Evolutionary conservation across 2,329 filamentous ascomycete species (phyloP).

Genomic region (Sordariomycetes sp.): DNA sequence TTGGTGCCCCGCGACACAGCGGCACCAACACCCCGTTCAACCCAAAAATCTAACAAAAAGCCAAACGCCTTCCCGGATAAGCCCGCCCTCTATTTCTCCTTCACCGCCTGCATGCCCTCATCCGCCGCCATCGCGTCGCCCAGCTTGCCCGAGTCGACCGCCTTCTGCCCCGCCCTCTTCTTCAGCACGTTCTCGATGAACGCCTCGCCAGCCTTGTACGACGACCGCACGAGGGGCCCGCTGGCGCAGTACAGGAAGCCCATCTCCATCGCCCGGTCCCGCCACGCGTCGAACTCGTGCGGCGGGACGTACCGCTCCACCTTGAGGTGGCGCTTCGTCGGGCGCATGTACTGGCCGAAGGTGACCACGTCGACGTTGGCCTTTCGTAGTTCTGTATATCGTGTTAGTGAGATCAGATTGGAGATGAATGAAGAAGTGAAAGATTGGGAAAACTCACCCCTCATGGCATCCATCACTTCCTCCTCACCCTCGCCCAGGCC

Average conservation of each 20-base stretch:
- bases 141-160: constrained; percentile 3
- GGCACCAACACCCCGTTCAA: not conserved
- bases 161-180: constrained; percentile 48
- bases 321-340: constrained; percentile 94
- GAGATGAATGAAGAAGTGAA: not conserved
- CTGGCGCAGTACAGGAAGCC: constrained; percentile 96
- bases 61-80: not conserved
- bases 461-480: constrained; percentile 70
- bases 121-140: constrained; percentile 2
- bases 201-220: constrained; percentile 95
- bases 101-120: not conserved
- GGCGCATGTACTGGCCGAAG: constrained; percentile 99
- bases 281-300: constrained; percentile 84
- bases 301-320: constrained; percentile 93
- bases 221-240: constrained; percentile 84
- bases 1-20: no score
- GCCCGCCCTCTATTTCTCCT: not conserved
- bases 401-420: not conserved
- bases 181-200: constrained; percentile 98
- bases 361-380: constrained; percentile 87
- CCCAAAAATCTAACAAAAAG: not conserved
- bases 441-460: constrained; percentile 32
- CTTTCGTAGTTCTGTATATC: constrained; percentile 56
- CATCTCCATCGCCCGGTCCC: constrained; percentile 79
- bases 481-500: constrained; percentile 87